These are phyloP conservation scores for Paramecium pentaurelia DNA, from an alignment of 73 alveolate species.

Conservation along the genomic window DNA sequence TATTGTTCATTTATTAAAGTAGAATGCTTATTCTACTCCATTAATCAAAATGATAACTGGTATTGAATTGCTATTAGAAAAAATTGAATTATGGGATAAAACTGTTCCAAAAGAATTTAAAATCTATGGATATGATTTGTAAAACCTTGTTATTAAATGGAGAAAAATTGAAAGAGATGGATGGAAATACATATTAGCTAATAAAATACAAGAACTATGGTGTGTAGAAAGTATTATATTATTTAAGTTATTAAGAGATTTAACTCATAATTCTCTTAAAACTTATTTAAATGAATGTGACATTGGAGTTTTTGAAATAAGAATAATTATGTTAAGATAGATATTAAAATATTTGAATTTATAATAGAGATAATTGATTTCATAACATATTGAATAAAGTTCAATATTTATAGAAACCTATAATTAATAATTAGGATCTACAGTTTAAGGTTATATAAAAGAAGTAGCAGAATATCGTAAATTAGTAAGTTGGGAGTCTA, in stretches of 20 bases:
- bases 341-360: background rate
- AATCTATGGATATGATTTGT: background rate
- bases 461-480: conserved; percentile 33
- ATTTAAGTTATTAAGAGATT: conserved; percentile 33
- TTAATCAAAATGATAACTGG: conserved; percentile 49
- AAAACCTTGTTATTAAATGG: conserved; percentile 20
- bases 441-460: background rate
- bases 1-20: background rate
- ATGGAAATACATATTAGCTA: conserved; percentile 39
- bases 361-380: background rate
- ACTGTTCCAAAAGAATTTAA: conserved; percentile 41
- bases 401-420: background rate
- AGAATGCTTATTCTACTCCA: conserved; percentile 43
- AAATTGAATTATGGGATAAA: conserved; percentile 50
- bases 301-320: background rate
- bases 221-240: conserved; percentile 48
- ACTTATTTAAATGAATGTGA: conserved; percentile 3
- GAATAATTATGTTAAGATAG: background rate
- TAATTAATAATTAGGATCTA: background rate
- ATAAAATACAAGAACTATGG: conserved; percentile 41
- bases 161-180: conserved; percentile 56
- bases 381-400: background rate
- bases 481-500: conserved; percentile 43
- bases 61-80: conserved; percentile 19
- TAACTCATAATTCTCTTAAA: background rate